Evolutionary conservation across 192 early-diverging fungal species (phyloP), one percentile per base, ranked within the genome.

Genomic region (Chytriomyces hyalinus): DNA sequence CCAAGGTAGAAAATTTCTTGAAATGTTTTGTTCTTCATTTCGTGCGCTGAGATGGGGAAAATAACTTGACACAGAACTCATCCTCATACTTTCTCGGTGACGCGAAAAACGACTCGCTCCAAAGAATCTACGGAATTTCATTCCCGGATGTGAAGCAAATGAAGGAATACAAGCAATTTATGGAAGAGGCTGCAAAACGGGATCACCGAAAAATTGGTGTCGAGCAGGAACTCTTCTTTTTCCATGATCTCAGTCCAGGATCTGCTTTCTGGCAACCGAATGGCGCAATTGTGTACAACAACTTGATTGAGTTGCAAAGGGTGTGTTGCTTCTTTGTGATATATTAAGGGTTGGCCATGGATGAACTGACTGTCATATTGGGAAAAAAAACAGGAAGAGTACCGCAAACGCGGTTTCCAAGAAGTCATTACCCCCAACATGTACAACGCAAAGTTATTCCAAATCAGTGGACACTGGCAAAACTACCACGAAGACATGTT

Each of bases 401-500:
- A 99, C 83, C 85, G 91, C 67, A 89, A 94, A 71, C 93, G 96
- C 65, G 97, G 97, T 28, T 99, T 94, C 84, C 88, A 92, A 47
- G 97, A 99, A 87, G 97, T 99, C 51, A 90, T 98, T 70, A 92
- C 94, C 15, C 97, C 97, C 75, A 99, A 99, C 87, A 96, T 99
- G 92, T 99, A 93, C 87, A 98, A 97, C 85, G 86, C 91, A 71
- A 97, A 99, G 89, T 82, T 99, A 66, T 99, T 96, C 96, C 86
- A 97, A 81, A 91, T 88, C 78, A 94, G 93, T 50, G 97, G 97
- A 11, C 97, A 99, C 88, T 96, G 92, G 91, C 85, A 88, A 43
- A 97, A 99, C 88, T 99, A 99, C 88, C 53, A 82, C 86, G 97
- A 98, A 69, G 91, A 96, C 84, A 99, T 99, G 97, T 99, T 99